These are phyloP conservation scores for Jatropha multifida DNA, from an alignment of 441 rosid species.

Conservation along the genomic window DNA sequence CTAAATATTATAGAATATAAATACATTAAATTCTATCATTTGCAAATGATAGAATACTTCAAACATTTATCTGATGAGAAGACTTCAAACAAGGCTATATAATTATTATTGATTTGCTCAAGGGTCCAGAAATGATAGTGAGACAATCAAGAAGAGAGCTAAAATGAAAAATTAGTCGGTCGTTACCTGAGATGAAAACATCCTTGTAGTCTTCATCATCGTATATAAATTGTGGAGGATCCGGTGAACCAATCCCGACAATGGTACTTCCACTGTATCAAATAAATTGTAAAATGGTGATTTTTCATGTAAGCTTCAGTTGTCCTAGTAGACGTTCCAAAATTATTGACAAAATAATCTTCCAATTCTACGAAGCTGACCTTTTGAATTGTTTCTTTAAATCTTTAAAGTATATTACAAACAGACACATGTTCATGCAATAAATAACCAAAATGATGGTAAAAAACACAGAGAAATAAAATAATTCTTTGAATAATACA, in stretches of 20 bases:
- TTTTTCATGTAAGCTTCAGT: neutral
- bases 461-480: too few relatives aligned
- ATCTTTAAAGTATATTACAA: too few relatives aligned
- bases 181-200: constrained; percentile 80
- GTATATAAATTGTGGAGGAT: constrained; percentile 85
- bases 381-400: neutral
- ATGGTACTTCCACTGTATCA: constrained; percentile 88
- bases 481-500: too few relatives aligned
- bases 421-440: too few relatives aligned
- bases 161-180: neutral
- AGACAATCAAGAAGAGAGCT: neutral
- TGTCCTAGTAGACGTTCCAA: neutral
- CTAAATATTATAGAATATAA: too few relatives aligned
- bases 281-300: constrained; percentile 11
- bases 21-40: too few relatives aligned
- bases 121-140: neutral
- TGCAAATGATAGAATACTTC: too few relatives aligned
- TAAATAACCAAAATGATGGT: too few relatives aligned
- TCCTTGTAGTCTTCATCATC: constrained; percentile 79
- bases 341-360: neutral
- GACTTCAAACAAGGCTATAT: neutral
- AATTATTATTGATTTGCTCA: neutral
- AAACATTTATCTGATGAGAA: neutral
- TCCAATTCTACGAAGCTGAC: neutral
- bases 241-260: constrained; percentile 91